Base-by-base conservation (phyloP, 495 filamentous ascomycete species). In the Lasiosphaeria ovina region DNA sequence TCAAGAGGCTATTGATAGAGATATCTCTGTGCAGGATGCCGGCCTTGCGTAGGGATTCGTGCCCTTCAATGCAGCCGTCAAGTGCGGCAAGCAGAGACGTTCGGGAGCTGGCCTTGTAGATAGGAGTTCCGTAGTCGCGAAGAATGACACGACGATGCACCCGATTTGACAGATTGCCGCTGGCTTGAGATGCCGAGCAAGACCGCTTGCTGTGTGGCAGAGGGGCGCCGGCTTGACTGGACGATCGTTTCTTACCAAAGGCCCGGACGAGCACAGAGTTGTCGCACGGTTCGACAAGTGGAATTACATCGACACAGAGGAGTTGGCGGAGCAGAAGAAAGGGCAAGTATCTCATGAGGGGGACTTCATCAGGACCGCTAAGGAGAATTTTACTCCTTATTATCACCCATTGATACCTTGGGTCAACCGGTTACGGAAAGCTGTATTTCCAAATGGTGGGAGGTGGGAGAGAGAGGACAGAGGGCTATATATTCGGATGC, bases 1-100 rank as follows among this genome's bases (percentile, higher is more conserved):
- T 69, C 66, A 79, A 71, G 35, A 79, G 60, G 60, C 78, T 79
- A 33, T 73, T 72, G 32, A 72, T 66, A 35, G 61, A 56, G 6
- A 78, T 71, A 56, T 76, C 65, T 55, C 69, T 55, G 54, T 78
- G 69, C n/a, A 77, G 66, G 42, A 61, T 11, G 53, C 42, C 45
- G 31, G 52, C 59, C 45, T 51, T 59, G 35, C 16, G 57, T 48
- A 61, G 40, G 8, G 59, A 61, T 11, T 61, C 53, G 10, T 61
- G 47, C 42, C 52, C 53, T 42, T 66, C 47, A 61, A 79, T 76
- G n/a, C 66, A 79, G 36, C 62, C 63, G 45, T 74, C 69, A 16
- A 80, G 52, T 14, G 72, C 75, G 54, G 62, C 60, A 55, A 81
- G 67, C 49, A 82, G 48, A 32, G 67, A 67, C 31, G 36, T 4